Base-by-base conservation (phyloP, 257 asterid genomes). In the Thymus quinquecostatus region DNA sequence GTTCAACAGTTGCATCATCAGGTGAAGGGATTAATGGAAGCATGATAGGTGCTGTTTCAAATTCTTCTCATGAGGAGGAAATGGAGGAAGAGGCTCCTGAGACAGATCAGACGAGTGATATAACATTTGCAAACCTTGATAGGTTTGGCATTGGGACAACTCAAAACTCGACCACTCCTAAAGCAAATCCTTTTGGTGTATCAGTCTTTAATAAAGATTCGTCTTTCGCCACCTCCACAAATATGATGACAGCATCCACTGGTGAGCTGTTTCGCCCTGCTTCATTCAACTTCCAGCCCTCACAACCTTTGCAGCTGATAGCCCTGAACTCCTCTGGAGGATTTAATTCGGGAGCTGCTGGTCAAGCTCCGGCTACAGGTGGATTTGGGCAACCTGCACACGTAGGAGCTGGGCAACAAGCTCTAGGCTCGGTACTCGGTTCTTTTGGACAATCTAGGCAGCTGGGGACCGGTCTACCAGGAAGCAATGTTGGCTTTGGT, bases 61-160 rank as follows among this genome's bases (percentile, higher is more conserved):
- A 78, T 82, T 85, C 74, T 69, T 75, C 84, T 64, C 78, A 83
- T 28, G 97, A 92, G 83, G 99, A 95, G 85, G 98, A 89, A 79
- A 95, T 95, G 99, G 99, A 94, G 78, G 99, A 95, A 81, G 99
- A 92, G 77, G 92, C 95, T 66, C 93, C 97, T 12, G 98, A 95
- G 83, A 70, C 82, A 59, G 78, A 75, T 79, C 90, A 77, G 74
- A 77, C 79, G 41, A 66, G 86, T 61, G 87, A 59, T 58, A 70
- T 84, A 56, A 60, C 89, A 57, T 73, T 89, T 45, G 92, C 88
- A 72, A 84, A 75, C 86, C 83, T 92, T 59, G 86, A 75, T 65
- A 92, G 91, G 44, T 90, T 92, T 78, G 96, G 96, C 54, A 70
- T 84, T 58, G 97, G 98, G 43, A 73, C 89, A 65, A 63, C 79